A percentile compares a stretch with the other conserved stretches of the same genome.
phyloP scores from a whole-genome alignment of 371 early-diverging fungal species.

The Syncephalastrum racemosum region DNA sequence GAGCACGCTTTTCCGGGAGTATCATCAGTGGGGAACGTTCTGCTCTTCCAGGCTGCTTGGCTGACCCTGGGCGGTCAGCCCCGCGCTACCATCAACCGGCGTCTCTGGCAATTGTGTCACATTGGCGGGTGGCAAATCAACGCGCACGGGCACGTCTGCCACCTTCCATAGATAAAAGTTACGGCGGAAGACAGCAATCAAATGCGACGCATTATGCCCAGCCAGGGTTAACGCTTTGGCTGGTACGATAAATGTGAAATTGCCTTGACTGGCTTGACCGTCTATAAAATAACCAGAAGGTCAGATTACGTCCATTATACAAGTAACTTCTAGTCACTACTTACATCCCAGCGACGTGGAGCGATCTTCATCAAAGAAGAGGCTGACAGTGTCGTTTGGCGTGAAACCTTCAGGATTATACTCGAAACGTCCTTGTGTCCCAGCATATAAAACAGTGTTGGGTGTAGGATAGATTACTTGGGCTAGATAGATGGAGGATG shows the following conservation, averaged over 20 bases:
- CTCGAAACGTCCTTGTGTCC: slow-evolving; percentile 7
- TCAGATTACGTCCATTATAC: neutral
- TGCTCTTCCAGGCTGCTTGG: too few species aligned
- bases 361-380: slow-evolving; percentile 27
- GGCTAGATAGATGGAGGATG: too few species aligned
- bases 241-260: slow-evolving; percentile 20
- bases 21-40: neutral
- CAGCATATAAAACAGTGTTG: slow-evolving; percentile 13
- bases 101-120: slow-evolving; percentile 5
- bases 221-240: slow-evolving; percentile 12
- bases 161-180: slow-evolving; percentile 13
- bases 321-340: neutral
- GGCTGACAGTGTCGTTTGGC: slow-evolving; percentile 16
- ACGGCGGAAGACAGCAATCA: slow-evolving; percentile 15
- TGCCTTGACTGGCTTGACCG: slow-evolving; percentile 17
- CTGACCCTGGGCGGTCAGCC: too few species aligned
- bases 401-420: slow-evolving; percentile 15
- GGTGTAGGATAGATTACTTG: neutral
- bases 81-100: too few species aligned
- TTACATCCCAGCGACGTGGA: slow-evolving; percentile 17
- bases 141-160: slow-evolving; percentile 9
- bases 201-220: slow-evolving; percentile 8
- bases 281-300: slow-evolving; percentile 4
- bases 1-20: slow-evolving; percentile 1
- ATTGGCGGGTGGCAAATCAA: slow-evolving; percentile 11